phyloP scores from a whole-genome alignment of 2,329 filamentous ascomycete genomes.

The Aspergillus sp. region DNA sequence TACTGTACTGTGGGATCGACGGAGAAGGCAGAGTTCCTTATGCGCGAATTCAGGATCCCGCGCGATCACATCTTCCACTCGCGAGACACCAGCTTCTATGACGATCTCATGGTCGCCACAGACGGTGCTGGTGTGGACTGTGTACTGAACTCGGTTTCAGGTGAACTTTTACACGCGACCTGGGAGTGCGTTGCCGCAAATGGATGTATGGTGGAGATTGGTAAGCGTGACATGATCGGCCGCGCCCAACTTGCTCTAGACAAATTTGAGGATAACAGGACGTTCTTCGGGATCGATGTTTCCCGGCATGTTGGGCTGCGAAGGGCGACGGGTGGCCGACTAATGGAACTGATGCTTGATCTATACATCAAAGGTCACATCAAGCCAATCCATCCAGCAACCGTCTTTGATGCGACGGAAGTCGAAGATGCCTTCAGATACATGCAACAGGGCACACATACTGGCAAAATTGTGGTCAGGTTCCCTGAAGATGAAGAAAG shows the following conservation, averaged over 20 bases:
- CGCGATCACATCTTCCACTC: background rate
- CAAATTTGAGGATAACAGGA: background rate
- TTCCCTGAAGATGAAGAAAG: background rate
- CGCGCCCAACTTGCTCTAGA: background rate
- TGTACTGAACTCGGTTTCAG: background rate
- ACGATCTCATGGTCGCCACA: background rate
- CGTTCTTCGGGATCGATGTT: background rate
- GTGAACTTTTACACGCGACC: background rate
- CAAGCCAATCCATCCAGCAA: background rate
- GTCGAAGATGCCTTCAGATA: background rate
- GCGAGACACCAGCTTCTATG: background rate
- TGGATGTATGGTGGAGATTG: background rate
- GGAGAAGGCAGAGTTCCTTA: background rate
- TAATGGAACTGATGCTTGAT: background rate
- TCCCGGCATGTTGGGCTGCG: background rate
- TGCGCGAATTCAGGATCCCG: background rate
- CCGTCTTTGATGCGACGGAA: background rate
- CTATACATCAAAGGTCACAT: background rate
- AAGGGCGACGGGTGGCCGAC: background rate
- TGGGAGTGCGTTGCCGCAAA: background rate
- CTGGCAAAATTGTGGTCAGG: background rate
- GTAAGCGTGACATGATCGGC: background rate
- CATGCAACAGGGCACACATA: background rate
- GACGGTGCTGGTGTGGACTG: background rate
- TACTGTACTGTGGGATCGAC: background rate